These are phyloP conservation scores for Rubroboletus pulcherrimus DNA, from an alignment of 768 basidiomycete genomes.

Conservation along the genomic window DNA sequence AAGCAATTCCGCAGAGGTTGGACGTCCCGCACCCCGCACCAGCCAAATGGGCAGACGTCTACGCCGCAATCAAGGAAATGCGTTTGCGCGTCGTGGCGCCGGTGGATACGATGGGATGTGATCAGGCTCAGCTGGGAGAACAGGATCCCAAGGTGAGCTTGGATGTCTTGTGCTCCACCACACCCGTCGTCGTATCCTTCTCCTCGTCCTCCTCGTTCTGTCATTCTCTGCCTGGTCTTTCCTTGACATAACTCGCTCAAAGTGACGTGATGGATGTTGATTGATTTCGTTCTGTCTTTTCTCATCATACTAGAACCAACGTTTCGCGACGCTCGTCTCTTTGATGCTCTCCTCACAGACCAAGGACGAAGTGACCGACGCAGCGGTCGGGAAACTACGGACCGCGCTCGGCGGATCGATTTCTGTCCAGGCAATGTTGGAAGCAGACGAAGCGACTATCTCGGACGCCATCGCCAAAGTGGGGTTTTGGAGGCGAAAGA, in stretches of 20 bases:
- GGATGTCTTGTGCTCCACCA: background rate
- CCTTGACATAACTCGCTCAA: background rate
- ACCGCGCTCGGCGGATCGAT: conserved; percentile 73
- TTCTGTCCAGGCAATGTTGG: conserved; percentile 64
- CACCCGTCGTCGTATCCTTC: background rate
- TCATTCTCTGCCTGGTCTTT: background rate
- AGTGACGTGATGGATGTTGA: background rate
- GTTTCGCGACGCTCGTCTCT: conserved; percentile 83
- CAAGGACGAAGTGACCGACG: conserved; percentile 84
- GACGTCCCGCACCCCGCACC: conserved; percentile 66
- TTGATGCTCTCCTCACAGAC: conserved; percentile 97
- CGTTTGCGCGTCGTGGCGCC: conserved; percentile 69
- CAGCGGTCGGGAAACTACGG: conserved; percentile 74
- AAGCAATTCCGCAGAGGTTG: conserved; percentile 51
- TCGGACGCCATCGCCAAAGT: conserved; percentile 81
- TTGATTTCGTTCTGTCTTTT: background rate
- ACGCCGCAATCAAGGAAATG: conserved; percentile 74
- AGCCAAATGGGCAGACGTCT: conserved; percentile 61
- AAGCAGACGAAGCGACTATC: conserved; percentile 59
- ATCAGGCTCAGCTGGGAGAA: conserved; percentile 62
- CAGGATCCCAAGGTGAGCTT: conserved; percentile 57
- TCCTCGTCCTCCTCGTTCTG: background rate
- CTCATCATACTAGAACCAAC: conserved; percentile 52
- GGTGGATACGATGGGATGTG: conserved; percentile 91
- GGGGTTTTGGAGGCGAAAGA: conserved; percentile 90